These are phyloP conservation scores for Paspalum notatum DNA, from an alignment of 176 grass and related monocot species.

Conservation along the genomic window DNA sequence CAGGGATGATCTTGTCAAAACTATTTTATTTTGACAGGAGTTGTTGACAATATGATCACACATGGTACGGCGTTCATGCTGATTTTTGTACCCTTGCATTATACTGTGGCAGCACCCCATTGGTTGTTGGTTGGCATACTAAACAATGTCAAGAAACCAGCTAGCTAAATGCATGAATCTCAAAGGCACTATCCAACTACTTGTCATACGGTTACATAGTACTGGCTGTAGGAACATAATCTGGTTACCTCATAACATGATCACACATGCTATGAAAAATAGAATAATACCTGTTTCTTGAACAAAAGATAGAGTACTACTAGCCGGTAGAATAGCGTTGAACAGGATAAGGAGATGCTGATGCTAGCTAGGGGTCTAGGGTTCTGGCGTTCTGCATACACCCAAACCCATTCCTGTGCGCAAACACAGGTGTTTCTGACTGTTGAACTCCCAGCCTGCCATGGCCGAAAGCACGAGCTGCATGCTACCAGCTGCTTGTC, in stretches of 20 bases:
- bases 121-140: not conserved
- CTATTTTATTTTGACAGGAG: not conserved
- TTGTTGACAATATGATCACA: not conserved
- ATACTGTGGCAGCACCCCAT: not conserved
- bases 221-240: not conserved
- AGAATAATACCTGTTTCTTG: not conserved
- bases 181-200: not conserved
- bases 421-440: not conserved
- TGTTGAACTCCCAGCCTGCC: constrained; percentile 21
- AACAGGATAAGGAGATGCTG: not conserved
- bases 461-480: constrained; percentile 11
- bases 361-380: not conserved
- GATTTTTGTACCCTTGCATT: not conserved
- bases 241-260: constrained; percentile 21
- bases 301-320: not conserved
- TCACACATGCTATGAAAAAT: constrained; percentile 7
- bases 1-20: not conserved
- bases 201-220: not conserved
- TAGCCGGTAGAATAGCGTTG: not conserved
- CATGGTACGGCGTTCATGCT: not conserved
- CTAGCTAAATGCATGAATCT: not conserved
- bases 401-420: constrained; percentile 12
- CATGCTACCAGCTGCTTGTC: not conserved
- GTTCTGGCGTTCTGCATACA: not conserved
- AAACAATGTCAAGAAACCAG: not conserved